phyloP scores from a whole-genome alignment of 2,329 filamentous ascomycete genomes.

The Cordyceps fumosorosea region DNA sequence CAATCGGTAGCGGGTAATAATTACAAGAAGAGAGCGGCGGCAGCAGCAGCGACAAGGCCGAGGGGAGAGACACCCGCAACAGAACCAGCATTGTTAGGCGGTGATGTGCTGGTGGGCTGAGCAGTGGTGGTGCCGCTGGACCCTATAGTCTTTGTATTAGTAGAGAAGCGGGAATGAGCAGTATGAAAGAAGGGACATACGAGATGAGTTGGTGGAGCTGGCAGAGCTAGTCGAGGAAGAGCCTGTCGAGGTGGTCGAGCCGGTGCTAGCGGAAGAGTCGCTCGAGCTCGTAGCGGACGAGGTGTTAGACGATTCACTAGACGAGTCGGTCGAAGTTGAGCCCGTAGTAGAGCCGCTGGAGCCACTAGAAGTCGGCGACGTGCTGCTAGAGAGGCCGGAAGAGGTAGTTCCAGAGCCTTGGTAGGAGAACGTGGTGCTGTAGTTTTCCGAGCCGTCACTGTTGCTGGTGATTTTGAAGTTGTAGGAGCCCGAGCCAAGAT shows the following conservation, averaged over 20 bases:
- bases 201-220: not conserved
- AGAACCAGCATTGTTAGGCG: not conserved
- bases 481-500: conserved; percentile 26
- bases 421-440: conserved; percentile 26
- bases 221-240: not conserved
- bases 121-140: not conserved
- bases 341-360: conserved; percentile 9
- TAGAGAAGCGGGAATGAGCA: not conserved
- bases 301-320: conserved; percentile 11
- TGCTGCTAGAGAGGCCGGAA: not conserved
- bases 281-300: not conserved
- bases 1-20: not conserved
- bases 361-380: not conserved
- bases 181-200: not conserved
- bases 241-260: not conserved
- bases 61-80: not conserved
- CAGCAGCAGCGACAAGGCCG: conserved; percentile 1
- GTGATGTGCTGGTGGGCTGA: not conserved
- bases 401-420: conserved; percentile 18
- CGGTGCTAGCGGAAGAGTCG: not conserved
- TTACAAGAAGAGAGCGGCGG: conserved; percentile 3
- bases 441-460: conserved; percentile 24
- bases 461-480: conserved; percentile 29
- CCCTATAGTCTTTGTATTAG: not conserved
- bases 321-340: conserved; percentile 13